These are phyloP conservation scores for Sphaerostilbella broomeana DNA, from an alignment of 2,329 filamentous ascomycete species.

Conservation along the genomic window DNA sequence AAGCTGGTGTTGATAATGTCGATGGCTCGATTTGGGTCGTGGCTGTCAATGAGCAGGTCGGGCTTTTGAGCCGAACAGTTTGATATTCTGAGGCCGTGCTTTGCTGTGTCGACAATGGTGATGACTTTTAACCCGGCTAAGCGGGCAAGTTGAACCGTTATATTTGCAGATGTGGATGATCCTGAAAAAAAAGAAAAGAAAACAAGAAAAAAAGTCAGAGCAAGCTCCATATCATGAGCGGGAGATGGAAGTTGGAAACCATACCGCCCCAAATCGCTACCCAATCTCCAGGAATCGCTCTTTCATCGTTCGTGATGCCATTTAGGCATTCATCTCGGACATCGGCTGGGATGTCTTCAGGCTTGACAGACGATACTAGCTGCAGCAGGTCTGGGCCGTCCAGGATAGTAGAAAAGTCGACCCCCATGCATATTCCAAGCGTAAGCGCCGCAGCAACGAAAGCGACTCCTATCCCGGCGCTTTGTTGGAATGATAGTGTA, in stretches of 20 bases:
- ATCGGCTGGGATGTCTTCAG: constrained; percentile 49
- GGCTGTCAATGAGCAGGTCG: constrained; percentile 60
- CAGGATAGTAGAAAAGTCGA: constrained; percentile 51
- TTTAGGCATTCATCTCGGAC: constrained; percentile 57
- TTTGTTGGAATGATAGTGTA: constrained; percentile 45
- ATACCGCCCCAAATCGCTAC: constrained; percentile 66
- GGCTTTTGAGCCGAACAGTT: constrained; percentile 38
- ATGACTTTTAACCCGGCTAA: constrained; percentile 59
- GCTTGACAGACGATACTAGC: constrained; percentile 41
- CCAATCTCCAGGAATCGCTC: constrained; percentile 58
- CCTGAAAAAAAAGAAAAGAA: constrained; percentile 29
- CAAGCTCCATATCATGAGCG: too few species aligned
- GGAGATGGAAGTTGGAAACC: too few species aligned
- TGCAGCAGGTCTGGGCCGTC: constrained; percentile 53
- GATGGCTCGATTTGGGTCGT: constrained; percentile 58
- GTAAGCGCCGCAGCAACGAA: constrained; percentile 63
- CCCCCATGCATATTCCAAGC: constrained; percentile 62
- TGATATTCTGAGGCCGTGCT: constrained; percentile 55
- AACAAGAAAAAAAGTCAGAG: too few species aligned
- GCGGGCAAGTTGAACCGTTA: constrained; percentile 61
- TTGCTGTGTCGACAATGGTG: constrained; percentile 58
- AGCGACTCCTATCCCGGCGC: constrained; percentile 61
- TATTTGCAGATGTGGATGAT: constrained; percentile 63
- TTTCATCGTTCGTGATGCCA: constrained; percentile 44
- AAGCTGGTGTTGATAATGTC: constrained; percentile 57